phyloP scores from a whole-genome alignment of 1,139 yeast species.

The Suhomyces bribrorum region DNA sequence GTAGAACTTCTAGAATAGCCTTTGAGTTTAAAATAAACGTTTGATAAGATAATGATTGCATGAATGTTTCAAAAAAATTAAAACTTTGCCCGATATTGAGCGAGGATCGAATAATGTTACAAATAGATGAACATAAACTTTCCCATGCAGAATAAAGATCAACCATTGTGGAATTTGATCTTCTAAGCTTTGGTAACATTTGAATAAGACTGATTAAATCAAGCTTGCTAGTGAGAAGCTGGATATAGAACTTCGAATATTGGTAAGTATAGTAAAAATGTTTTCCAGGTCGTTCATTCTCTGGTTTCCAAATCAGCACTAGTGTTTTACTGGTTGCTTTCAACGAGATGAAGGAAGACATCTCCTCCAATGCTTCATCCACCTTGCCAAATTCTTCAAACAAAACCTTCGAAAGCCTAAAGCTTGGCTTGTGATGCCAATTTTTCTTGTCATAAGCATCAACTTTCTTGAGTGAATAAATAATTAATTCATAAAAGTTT shows the following conservation, averaged over 20 bases:
- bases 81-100: conserved; percentile 48
- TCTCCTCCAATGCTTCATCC: conserved; percentile 60
- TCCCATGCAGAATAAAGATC: conserved; percentile 69
- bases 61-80: conserved; percentile 57
- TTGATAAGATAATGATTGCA: conserved; percentile 48
- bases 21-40: conserved; percentile 47
- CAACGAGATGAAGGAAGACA: conserved; percentile 62
- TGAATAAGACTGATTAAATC: conserved; percentile 62
- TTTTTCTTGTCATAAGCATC: conserved; percentile 70
- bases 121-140: conserved; percentile 46
- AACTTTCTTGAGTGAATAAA: conserved; percentile 37
- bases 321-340: conserved; percentile 72
- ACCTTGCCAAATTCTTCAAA: conserved; percentile 55
- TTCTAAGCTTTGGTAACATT: conserved; percentile 69
- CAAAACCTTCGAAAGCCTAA: conserved; percentile 65
- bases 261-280: conserved; percentile 79
- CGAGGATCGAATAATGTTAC: conserved; percentile 50
- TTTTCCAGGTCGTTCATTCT: conserved; percentile 86
- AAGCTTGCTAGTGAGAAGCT: conserved; percentile 51
- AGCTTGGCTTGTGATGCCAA: conserved; percentile 90
- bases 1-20: conserved; percentile 30
- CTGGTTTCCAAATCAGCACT: conserved; percentile 92
- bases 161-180: conserved; percentile 75
- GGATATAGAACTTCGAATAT: conserved; percentile 66
- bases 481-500: conserved; percentile 24